A percentile compares a stretch with the other conserved stretches of the same genome.
Evolutionary conservation across 306 rosid genomes (phyloP).

Genomic region (Albizia julibrissin): DNA sequence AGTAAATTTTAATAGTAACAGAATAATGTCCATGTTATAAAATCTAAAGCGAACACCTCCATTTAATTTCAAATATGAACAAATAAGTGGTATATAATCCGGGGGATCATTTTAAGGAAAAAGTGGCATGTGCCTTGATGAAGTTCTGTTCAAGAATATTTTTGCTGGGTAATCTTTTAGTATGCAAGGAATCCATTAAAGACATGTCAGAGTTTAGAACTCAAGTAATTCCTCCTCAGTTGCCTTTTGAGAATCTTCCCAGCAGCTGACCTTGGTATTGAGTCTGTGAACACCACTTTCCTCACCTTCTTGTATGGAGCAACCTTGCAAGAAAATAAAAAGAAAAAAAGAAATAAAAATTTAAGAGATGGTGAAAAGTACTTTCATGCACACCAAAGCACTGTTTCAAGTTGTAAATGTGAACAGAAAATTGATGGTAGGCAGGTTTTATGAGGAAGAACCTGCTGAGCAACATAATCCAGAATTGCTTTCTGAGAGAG

Average conservation of each 20-base stretch:
- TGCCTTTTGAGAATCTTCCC: conserved; percentile 83
- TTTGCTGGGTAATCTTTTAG: not conserved
- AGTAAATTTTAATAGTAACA: not conserved
- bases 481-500: conserved; percentile 52
- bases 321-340: conserved; percentile 49
- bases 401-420: conserved; percentile 26
- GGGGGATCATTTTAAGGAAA: not conserved
- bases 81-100: not conserved
- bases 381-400: not conserved
- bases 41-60: too few relatives aligned
- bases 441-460: conserved; percentile 26
- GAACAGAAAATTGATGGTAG: conserved; percentile 28
- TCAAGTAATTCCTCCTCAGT: conserved; percentile 38
- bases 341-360: not conserved
- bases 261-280: conserved; percentile 76
- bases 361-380: conserved; percentile 22
- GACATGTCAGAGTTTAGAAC: conserved; percentile 53
- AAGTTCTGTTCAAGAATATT: not conserved
- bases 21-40: not conserved
- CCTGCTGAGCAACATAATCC: conserved; percentile 71
- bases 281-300: conserved; percentile 65
- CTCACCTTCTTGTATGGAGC: conserved; percentile 80
- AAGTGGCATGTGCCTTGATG: not conserved
- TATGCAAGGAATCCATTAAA: not conserved
- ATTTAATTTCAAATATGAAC: not conserved